Conservation (phyloP, 148 eudicot genomes). For the Suaeda aralocaspica region DNA sequence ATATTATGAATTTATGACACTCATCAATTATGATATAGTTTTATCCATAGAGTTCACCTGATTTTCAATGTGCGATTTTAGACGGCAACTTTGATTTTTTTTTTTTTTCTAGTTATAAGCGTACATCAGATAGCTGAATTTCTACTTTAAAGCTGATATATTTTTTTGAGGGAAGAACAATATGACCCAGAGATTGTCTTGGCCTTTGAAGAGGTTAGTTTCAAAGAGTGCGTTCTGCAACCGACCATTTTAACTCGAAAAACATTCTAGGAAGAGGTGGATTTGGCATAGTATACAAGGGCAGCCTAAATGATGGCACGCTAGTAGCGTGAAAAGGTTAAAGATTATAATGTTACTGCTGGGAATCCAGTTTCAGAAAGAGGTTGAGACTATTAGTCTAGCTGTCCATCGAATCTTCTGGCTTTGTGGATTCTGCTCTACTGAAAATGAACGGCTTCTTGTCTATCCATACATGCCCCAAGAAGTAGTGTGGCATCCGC, state of each 20-base stretch:
- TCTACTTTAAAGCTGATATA: constrained; percentile 13
- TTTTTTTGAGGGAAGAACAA: constrained; percentile 50
- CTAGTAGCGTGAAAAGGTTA: constrained; percentile 85
- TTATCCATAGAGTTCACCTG: no score
- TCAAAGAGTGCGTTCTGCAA: constrained; percentile 78
- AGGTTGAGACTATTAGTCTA: constrained; percentile 82
- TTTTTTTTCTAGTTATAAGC: neutral
- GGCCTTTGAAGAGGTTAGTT: constrained; percentile 74
- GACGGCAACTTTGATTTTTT: no score
- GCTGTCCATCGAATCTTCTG: constrained; percentile 84
- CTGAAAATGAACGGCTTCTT: constrained; percentile 79
- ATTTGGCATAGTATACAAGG: constrained; percentile 84
- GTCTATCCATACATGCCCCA: constrained; percentile 81
- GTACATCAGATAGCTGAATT: neutral
- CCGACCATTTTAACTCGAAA: constrained; percentile 71
- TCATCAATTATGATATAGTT: no score
- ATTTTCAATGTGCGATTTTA: neutral
- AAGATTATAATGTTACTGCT: constrained; percentile 57
- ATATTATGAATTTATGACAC: no score
- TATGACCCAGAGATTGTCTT: constrained; percentile 84
- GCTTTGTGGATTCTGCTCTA: constrained; percentile 76
- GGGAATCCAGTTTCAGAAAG: constrained; percentile 86
- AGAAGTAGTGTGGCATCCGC: constrained; percentile 92
- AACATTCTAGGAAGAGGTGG: constrained; percentile 86
- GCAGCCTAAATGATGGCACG: constrained; percentile 64